Percentiles rank a stretch among this genome's conserved stretches.
phyloP scores from a whole-genome alignment of 1,284 basidiomycete species.

The Cryptococcus wingfieldii region DNA sequence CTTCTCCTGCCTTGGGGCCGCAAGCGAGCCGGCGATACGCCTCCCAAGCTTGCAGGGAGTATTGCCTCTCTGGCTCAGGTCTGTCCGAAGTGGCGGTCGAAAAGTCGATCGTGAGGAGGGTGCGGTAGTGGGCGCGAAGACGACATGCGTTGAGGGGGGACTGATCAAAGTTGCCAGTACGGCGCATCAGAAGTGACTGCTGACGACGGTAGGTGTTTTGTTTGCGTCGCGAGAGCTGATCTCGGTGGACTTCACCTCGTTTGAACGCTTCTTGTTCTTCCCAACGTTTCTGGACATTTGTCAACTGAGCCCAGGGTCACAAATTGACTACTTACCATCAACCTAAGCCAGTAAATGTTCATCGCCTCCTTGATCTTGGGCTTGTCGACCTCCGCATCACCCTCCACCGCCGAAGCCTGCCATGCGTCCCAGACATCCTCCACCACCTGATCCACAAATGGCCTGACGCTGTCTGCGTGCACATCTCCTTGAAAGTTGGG shows the following conservation, averaged over 20 bases:
- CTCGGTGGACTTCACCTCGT: conserved; percentile 41
- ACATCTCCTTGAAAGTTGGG: conserved; percentile 37
- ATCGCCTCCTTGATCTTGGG: conserved; percentile 31
- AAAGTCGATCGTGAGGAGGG: conserved; percentile 46
- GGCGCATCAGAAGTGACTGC: conserved; percentile 42
- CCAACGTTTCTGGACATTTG: conserved; percentile 32
- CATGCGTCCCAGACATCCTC: conserved; percentile 32
- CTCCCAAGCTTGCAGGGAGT: conserved; percentile 43
- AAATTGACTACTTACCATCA: conserved; percentile 23
- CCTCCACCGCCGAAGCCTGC: conserved; percentile 12
- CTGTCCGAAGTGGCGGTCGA: conserved; percentile 39
- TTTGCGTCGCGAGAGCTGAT: conserved; percentile 40
- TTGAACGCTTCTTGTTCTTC: conserved; percentile 38
- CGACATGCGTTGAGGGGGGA: conserved; percentile 43
- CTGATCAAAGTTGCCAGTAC: conserved; percentile 37
- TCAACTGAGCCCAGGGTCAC: neutral
- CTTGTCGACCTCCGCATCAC: conserved; percentile 31
- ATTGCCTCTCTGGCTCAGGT: conserved; percentile 36
- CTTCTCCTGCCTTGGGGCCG: conserved; percentile 24
- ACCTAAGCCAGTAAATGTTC: conserved; percentile 41
- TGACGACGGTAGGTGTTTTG: conserved; percentile 47
- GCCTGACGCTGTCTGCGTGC: conserved; percentile 20
- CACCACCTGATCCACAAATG: conserved; percentile 35
- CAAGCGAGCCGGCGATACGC: conserved; percentile 38
- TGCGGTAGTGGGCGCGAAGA: conserved; percentile 43